Conservation (phyloP, 169 alveolate genomes). For the Neospora caninum region DNA sequence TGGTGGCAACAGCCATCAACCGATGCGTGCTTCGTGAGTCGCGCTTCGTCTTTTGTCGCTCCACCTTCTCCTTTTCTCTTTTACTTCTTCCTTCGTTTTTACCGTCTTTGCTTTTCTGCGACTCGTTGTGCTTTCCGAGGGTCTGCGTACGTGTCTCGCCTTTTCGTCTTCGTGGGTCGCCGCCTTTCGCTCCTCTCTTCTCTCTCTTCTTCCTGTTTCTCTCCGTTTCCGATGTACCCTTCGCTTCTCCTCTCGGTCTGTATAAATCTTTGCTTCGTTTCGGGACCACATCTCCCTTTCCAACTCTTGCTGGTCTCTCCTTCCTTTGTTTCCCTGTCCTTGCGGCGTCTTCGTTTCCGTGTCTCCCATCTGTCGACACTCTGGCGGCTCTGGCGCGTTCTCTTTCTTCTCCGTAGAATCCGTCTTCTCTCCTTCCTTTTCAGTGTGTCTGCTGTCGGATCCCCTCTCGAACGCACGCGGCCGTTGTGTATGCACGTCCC, state of each 20-base stretch:
- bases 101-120: neutral
- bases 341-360: neutral
- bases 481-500: no score
- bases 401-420: neutral
- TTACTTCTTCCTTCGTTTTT: neutral
- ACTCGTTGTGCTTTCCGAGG: no score
- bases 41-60: neutral
- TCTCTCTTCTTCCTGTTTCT: neutral
- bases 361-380: neutral
- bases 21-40: neutral
- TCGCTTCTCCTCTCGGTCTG: neutral
- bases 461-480: no score
- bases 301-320: neutral
- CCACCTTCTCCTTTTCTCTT: neutral
- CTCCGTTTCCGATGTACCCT: neutral
- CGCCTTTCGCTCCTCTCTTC: neutral
- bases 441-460: no score
- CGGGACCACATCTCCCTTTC: neutral
- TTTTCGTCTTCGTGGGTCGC: neutral
- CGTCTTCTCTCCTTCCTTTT: no score
- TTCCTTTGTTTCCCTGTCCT: neutral
- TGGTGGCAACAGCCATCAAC: constrained; percentile 1
- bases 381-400: neutral
- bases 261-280: no score
- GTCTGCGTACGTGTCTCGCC: neutral